Conservation (phyloP, 2,329 filamentous ascomycete species). For the Knufia fluminis region DNA sequence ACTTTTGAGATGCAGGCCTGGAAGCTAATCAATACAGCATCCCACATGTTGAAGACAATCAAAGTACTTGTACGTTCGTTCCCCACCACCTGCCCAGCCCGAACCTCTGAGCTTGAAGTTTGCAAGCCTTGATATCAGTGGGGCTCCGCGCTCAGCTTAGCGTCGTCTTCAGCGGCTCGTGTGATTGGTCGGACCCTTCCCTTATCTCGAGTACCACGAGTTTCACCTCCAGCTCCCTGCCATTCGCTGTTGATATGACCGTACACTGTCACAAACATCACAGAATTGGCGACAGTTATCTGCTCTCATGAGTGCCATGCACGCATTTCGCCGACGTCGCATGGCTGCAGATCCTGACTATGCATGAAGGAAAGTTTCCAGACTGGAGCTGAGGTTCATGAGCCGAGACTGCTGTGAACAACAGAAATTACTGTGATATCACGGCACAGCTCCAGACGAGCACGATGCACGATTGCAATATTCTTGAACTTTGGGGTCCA, state of each 20-base stretch:
- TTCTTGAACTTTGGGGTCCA: background rate
- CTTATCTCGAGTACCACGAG: background rate
- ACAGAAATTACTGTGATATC: background rate
- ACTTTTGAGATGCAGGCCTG: too few relatives aligned
- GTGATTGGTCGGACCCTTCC: background rate
- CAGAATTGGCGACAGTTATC: background rate
- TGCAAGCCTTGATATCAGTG: background rate
- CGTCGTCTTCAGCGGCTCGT: background rate
- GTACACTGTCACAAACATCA: background rate
- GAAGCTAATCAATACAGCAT: too few relatives aligned
- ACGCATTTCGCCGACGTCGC: background rate
- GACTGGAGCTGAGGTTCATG: too few relatives aligned
- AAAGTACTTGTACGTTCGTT: too few relatives aligned
- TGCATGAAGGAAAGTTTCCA: background rate
- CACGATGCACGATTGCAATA: background rate
- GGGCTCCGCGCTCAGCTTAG: background rate
- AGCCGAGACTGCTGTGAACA: background rate
- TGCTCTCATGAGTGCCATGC: background rate
- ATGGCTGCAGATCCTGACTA: background rate
- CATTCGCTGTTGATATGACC: constrained; percentile 4
- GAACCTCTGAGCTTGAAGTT: background rate
- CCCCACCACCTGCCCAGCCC: too few relatives aligned
- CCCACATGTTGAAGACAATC: too few relatives aligned
- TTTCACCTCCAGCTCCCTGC: background rate
- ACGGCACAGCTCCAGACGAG: background rate